A percentile compares a stretch with the other conserved stretches of the same genome.
These are phyloP conservation scores for Starmerella powellii DNA, from an alignment of 805 yeast species.

Conservation along the genomic window DNA sequence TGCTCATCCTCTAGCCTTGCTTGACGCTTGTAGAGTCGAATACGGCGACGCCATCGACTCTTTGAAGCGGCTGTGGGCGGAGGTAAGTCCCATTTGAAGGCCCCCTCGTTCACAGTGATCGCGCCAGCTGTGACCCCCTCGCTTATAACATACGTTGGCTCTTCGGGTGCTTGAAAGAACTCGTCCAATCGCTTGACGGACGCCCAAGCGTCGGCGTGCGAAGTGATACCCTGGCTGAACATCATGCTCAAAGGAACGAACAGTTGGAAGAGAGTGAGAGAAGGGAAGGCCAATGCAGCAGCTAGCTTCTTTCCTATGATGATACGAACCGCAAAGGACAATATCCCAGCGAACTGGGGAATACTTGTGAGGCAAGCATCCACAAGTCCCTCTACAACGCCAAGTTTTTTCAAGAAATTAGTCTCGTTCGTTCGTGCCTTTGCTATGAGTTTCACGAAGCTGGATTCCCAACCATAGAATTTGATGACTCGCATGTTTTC, in stretches of 20 bases:
- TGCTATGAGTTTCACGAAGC: constrained; percentile 49
- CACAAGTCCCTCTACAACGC: constrained; percentile 48
- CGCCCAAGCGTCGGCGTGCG: constrained; percentile 33
- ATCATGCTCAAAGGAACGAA: constrained; percentile 56
- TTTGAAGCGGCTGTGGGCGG: constrained; percentile 10
- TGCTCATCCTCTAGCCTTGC: constrained; percentile 9
- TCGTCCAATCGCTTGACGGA: constrained; percentile 23
- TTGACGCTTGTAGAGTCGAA: constrained; percentile 10
- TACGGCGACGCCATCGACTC: constrained; percentile 16
- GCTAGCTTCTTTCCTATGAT: constrained; percentile 34
- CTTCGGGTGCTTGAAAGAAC: constrained; percentile 31
- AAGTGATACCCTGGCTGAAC: constrained; percentile 37
- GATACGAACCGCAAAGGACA: constrained; percentile 39
- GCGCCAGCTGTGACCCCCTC: constrained; percentile 32
- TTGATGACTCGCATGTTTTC: constrained; percentile 71
- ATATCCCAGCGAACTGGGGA: constrained; percentile 61
- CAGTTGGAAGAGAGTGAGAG: constrained; percentile 57
- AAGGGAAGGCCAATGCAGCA: constrained; percentile 59
- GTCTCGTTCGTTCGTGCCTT: constrained; percentile 52
- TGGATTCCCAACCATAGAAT: constrained; percentile 82
- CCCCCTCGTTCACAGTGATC: constrained; percentile 40
- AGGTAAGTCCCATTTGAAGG: constrained; percentile 53
- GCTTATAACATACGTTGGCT: constrained; percentile 26
- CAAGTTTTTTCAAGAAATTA: constrained; percentile 47
- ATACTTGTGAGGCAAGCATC: constrained; percentile 56